Evolutionary conservation across 768 basidiomycete species (phyloP).

Genomic region (Boletellus ananas): DNA sequence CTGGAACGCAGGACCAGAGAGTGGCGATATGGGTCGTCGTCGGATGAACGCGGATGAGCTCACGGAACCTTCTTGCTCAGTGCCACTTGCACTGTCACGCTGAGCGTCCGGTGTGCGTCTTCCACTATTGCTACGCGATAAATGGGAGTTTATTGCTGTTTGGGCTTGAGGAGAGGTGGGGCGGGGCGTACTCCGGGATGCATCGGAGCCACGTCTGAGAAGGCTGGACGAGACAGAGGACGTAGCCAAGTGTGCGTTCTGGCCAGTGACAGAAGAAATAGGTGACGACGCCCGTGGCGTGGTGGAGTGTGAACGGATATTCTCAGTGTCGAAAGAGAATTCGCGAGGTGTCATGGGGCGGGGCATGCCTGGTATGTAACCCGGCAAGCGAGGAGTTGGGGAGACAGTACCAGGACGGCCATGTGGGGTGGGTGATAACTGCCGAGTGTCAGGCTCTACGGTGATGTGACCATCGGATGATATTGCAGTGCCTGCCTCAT

Average conservation of each 20-base stretch:
- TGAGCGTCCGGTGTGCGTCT: slow-evolving; percentile 59
- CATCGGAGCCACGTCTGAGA: slow-evolving; percentile 52
- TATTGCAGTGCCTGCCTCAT: slow-evolving; percentile 67
- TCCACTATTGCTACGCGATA: slow-evolving; percentile 58
- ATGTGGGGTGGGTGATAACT: slow-evolving; percentile 58
- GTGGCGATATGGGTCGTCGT: slow-evolving; percentile 70
- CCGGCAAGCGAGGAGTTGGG: slow-evolving; percentile 58
- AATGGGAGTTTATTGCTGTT: slow-evolving; percentile 43
- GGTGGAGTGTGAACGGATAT: slow-evolving; percentile 62
- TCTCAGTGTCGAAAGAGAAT: slow-evolving; percentile 58
- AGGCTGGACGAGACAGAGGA: slow-evolving; percentile 38
- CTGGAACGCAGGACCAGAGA: slow-evolving; percentile 58
- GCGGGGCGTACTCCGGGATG: slow-evolving; percentile 47
- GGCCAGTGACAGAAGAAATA: slow-evolving; percentile 35
- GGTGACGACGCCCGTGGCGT: slow-evolving; percentile 80
- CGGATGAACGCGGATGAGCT: slow-evolving; percentile 53
- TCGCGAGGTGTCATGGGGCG: slow-evolving; percentile 89
- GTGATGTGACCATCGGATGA: slow-evolving; percentile 57
- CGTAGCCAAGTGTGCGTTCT: slow-evolving; percentile 34
- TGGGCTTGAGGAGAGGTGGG: slow-evolving; percentile 45
- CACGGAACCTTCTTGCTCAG: slow-evolving; percentile 40
- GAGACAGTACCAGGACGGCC: slow-evolving; percentile 48
- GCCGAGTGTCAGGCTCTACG: slow-evolving; percentile 46
- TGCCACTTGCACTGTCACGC: slow-evolving; percentile 34
- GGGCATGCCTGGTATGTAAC: slow-evolving; percentile 89